Percentiles rank a stretch among this genome's conserved stretches.
These are phyloP conservation scores for Aspergillus sp. DNA, from an alignment of 2,329 filamentous ascomycete genomes.

Conservation along the genomic window DNA sequence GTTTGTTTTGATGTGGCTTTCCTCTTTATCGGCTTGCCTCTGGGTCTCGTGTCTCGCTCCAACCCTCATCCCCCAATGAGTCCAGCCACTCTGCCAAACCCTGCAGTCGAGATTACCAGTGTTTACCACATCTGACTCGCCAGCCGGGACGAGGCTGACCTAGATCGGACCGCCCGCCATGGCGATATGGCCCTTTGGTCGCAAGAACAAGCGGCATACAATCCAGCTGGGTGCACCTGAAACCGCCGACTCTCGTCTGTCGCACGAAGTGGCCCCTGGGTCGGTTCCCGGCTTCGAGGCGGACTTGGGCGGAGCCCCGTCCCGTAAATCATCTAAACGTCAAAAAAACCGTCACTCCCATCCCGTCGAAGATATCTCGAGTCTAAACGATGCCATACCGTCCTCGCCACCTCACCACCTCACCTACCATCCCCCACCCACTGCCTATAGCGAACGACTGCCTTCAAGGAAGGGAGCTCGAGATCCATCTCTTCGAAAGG, in stretches of 20 bases:
- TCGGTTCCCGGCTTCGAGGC: constrained; percentile 16
- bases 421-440: constrained; percentile 15
- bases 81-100: too few species aligned
- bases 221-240: constrained; percentile 52
- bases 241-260: constrained; percentile 29
- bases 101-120: too few species aligned
- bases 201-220: constrained; percentile 64
- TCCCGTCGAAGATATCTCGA: constrained; percentile 18
- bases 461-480: constrained; percentile 9
- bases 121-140: constrained; percentile 13
- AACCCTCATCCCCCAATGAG: too few species aligned
- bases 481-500: constrained; percentile 4
- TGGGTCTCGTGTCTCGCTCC: too few species aligned
- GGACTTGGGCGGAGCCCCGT: constrained; percentile 25
- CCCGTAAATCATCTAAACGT: constrained; percentile 30
- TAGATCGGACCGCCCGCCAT: constrained; percentile 43
- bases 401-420: constrained; percentile 8
- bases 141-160: constrained; percentile 6
- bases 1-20: too few species aligned
- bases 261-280: constrained; percentile 26
- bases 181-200: constrained; percentile 80
- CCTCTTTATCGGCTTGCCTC: too few species aligned
- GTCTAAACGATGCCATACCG: constrained; percentile 7
- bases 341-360: constrained; percentile 25
- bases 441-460: constrained; percentile 14